Evolutionary conservation across 1,284 basidiomycete genomes (phyloP), one percentile per base, ranked within the genome.

Genomic region (Albatrellus sp.): DNA sequence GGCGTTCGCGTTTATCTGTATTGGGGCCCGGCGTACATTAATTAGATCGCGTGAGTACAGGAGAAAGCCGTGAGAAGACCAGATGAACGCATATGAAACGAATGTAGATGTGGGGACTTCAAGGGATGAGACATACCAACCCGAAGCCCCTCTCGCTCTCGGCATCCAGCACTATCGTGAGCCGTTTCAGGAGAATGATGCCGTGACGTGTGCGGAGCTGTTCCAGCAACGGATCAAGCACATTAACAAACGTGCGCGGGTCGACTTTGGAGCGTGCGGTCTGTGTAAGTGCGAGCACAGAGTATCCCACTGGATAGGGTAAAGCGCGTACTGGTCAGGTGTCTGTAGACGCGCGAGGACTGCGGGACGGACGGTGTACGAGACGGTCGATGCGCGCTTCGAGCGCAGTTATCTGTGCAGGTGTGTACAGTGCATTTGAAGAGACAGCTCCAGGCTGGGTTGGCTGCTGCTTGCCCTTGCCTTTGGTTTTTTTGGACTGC

Each of bases 121-220:
- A 13, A 12, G 11, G 12, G 11, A 35, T 10, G 13, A 34, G 12
- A 60, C 70, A 50, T 45, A 87, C 84, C 56, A 89, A 57, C 30
- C 83, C 84, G 53, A 83, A 86, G 0, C 84, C 83, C 57, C 85
- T 86, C 57, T 89, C 86, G 52, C 82, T 84, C 33, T 80, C 80
- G 52, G 83, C 75, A 49, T 87, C 80, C 10, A 88, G 64, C 4
- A 80, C 64, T 35, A 89, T 78, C 10, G 77, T 86, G 44, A 88
- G 57, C 35, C 85, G 66, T 55, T 81, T 85, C 41, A 89, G 60
- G 50, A 72, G 75, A 1, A 80, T 59, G 33, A 85, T 60, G 1
- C 77, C 78, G 1, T 65, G 56, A 40, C 82, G 67, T 28, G 65
- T 62, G 50, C 70, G 71, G 17, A 86, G 60, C 46, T 70, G 70